Conservation (phyloP, 164 flowering plant genomes). For the Vitis amurensis region DNA sequence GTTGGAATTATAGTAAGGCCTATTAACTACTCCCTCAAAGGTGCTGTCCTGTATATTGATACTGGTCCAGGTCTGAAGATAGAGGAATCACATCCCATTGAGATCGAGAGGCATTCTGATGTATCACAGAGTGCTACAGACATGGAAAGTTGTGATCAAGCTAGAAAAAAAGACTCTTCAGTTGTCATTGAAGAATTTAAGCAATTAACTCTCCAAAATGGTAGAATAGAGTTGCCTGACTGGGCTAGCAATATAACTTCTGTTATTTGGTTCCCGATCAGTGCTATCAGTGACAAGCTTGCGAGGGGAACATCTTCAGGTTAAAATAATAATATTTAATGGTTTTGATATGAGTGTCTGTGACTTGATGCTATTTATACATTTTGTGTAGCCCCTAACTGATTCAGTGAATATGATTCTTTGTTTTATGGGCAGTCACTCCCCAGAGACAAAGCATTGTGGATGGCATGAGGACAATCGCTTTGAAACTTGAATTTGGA, state of each 20-base stretch:
- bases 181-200: constrained; percentile 34
- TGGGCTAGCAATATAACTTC: constrained; percentile 81
- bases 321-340: constrained; percentile 18
- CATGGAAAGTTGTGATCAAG: constrained; percentile 13
- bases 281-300: constrained; percentile 63
- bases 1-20: constrained; percentile 81
- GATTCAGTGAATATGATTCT: constrained; percentile 5
- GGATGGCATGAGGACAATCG: constrained; percentile 95
- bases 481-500: constrained; percentile 94
- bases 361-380: constrained; percentile 1
- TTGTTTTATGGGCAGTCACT: constrained; percentile 36
- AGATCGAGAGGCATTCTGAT: constrained; percentile 59
- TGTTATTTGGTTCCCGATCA: constrained; percentile 84
- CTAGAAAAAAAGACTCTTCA: constrained; percentile 18
- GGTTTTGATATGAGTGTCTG: background rate
- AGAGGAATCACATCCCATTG: constrained; percentile 65
- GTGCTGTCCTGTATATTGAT: constrained; percentile 84
- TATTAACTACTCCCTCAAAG: constrained; percentile 83
- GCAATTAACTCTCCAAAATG: constrained; percentile 55
- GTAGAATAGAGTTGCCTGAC: constrained; percentile 72
- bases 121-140: constrained; percentile 19
- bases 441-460: constrained; percentile 69
- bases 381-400: constrained; percentile 5
- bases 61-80: constrained; percentile 92
- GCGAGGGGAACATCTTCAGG: constrained; percentile 82